Evolutionary conservation across 1,284 basidiomycete genomes (phyloP).

Genomic region (Ceratobasidium sp.): DNA sequence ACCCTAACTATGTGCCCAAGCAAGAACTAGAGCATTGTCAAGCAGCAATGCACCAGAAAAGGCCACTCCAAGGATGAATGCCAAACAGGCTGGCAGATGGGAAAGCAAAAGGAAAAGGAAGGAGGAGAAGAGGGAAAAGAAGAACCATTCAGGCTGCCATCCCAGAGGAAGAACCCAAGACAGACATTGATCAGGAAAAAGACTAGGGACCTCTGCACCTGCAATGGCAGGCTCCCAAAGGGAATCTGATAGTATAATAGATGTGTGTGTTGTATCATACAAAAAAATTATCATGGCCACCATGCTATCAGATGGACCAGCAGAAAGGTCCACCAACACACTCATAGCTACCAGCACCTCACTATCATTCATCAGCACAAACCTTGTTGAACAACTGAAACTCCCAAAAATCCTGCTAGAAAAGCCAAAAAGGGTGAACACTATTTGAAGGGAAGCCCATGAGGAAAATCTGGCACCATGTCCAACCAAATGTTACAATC

Average conservation of each 20-base stretch:
- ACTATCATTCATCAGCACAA: too few relatives aligned
- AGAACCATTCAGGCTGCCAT: background rate
- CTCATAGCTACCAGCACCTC: too few relatives aligned
- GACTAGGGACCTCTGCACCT: slow-evolving; percentile 17
- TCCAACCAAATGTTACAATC: too few relatives aligned
- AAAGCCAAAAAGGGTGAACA: too few relatives aligned
- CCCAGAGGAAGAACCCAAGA: background rate
- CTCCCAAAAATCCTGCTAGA: too few relatives aligned
- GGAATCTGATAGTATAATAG: background rate
- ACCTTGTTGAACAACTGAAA: too few relatives aligned
- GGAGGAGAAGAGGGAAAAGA: background rate
- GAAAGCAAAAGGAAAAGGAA: background rate
- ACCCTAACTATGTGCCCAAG: background rate
- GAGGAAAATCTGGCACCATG: too few relatives aligned
- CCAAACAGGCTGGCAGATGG: background rate
- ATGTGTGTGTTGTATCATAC: background rate
- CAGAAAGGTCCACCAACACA: background rate
- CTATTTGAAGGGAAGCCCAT: too few relatives aligned
- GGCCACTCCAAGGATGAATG: background rate
- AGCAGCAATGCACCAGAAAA: too few relatives aligned
- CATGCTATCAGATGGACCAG: background rate
- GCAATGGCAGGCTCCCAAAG: background rate
- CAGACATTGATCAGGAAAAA: slow-evolving; percentile 4
- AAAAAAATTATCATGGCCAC: background rate
- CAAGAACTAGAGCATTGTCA: background rate